Evolutionary conservation across 139 green algal genomes (phyloP), one percentile per base, ranked within the genome.

Genomic region (Chara braunii): DNA sequence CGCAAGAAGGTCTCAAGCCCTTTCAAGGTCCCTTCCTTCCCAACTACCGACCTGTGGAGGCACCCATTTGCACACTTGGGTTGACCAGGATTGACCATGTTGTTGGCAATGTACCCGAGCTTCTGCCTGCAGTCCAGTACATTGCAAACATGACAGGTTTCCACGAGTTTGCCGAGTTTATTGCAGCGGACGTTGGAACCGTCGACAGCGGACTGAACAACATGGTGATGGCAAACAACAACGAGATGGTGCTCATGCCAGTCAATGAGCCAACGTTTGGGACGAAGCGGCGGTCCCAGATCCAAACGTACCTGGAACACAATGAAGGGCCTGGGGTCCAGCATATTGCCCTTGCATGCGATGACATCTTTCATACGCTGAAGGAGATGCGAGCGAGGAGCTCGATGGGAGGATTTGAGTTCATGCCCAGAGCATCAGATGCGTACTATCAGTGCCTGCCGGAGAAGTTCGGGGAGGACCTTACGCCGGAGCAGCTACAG

Each of bases 141-240:
- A 82, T 98, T 18, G 71, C 70, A 18, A 75, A 76, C 2, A 83
- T 90, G 59, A 92, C 87, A 1, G 91, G 91, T 43, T 94, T 95
- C 67, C 91, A 97, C 68, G 88, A 97, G 58, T 97, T 97, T 81
- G 91, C 91, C 1, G 91, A 97, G 76, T 99, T 99, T 67, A 87
- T 83, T 1, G 85, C 93, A 0, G 90, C 94, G 65, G 93, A 98
- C 51, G 89, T 98, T 34, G 92, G 92, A 51, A 98, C 92, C 1
- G 63, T 97, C 28, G 58, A 72, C 44, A 79, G 63, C 23, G 75
- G 76, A 11, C 37, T 79, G 5, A 83, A 83, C 58, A 63, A 26
- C 43, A 77, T 79, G 79, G 92, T 94, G 9, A 78, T 96, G 48
- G 90, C 90, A 24, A 89, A 74, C 74, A 95, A 97, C 84, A 91